These are phyloP conservation scores for Mallotus nudiflorus DNA, from an alignment of 345 rosid genomes.

Conservation along the genomic window DNA sequence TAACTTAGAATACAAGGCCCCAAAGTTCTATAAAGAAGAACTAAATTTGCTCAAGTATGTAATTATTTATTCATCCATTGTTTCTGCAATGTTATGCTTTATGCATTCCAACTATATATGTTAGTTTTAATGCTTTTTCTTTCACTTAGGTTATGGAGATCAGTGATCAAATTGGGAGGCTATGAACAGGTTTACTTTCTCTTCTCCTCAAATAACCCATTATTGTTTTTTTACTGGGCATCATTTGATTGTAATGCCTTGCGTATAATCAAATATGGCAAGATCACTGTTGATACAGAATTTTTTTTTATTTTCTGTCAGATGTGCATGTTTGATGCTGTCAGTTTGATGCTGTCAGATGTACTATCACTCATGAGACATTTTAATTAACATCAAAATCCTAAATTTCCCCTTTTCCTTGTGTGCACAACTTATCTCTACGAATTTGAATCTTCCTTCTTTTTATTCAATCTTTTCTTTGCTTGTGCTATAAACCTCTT, in stretches of 20 bases:
- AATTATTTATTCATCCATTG: too few relatives aligned
- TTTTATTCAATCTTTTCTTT: too few relatives aligned
- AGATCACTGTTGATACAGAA: too few relatives aligned
- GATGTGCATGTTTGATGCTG: not conserved
- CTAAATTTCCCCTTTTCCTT: too few relatives aligned
- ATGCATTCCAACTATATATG: not conserved
- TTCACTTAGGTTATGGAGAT: slow-evolving; percentile 33
- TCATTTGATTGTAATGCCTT: not conserved
- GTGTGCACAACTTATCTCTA: too few relatives aligned
- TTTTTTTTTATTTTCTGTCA: too few relatives aligned
- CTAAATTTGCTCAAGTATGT: slow-evolving; percentile 37
- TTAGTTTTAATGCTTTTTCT: not conserved
- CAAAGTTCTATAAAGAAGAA: slow-evolving; percentile 37
- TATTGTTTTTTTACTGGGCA: not conserved
- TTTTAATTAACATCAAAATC: too few relatives aligned
- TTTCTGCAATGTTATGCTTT: not conserved
- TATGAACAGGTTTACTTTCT: slow-evolving; percentile 31
- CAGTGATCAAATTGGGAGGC: slow-evolving; percentile 36
- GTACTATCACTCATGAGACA: not conserved
- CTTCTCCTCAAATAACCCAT: not conserved
- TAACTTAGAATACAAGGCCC: slow-evolving; percentile 33
- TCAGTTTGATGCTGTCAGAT: not conserved
- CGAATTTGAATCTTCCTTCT: too few relatives aligned
- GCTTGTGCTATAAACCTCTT: too few relatives aligned
- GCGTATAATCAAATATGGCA: too few relatives aligned